phyloP scores from a whole-genome alignment of 495 filamentous ascomycete genomes.

The Aspergillus ostianus region DNA sequence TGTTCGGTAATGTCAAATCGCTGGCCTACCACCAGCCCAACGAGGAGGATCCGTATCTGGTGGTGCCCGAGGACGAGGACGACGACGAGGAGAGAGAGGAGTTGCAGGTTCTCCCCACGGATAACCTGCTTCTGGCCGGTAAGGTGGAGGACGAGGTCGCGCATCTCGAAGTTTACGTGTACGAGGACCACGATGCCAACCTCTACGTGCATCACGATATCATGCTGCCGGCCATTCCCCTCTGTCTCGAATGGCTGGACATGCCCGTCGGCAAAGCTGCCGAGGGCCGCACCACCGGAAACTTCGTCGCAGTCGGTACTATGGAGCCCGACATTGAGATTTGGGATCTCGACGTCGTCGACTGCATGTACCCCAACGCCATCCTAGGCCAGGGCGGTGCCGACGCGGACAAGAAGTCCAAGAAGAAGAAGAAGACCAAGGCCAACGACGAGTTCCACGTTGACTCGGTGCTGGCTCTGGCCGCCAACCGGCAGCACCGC shows the following conservation, averaged over 20 bases:
- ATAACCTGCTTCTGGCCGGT: conserved; percentile 87
- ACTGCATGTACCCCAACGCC: conserved; percentile 96
- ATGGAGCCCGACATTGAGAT: conserved; percentile 99
- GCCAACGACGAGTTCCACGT: conserved; percentile 91
- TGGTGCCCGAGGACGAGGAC: conserved; percentile 69
- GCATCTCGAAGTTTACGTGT: conserved; percentile 95
- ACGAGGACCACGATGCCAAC: conserved; percentile 91
- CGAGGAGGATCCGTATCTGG: conserved; percentile 94
- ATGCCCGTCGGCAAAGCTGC: conserved; percentile 71
- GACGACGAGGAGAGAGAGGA: conserved; percentile 91
- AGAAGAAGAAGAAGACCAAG: conserved; percentile 84
- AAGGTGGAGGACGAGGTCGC: conserved; percentile 97
- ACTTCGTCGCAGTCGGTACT: conserved; percentile 92
- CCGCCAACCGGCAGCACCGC: conserved; percentile 86
- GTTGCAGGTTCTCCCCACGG: conserved; percentile 84
- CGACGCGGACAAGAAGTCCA: conserved; percentile 61
- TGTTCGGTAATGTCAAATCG: conserved; percentile 93
- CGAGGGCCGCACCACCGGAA: conserved; percentile 59
- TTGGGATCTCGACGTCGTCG: conserved; percentile 93
- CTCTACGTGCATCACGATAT: conserved; percentile 99
- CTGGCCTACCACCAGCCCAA: conserved; percentile 91
- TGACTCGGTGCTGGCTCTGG: conserved; percentile 85
- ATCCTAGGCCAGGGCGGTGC: conserved; percentile 86
- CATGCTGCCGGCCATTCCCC: conserved; percentile 95
- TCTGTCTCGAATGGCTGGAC: conserved; percentile 94